Evolutionary conservation across 2,329 filamentous ascomycete species (phyloP).

Genomic region (Botrytis fragariae): DNA sequence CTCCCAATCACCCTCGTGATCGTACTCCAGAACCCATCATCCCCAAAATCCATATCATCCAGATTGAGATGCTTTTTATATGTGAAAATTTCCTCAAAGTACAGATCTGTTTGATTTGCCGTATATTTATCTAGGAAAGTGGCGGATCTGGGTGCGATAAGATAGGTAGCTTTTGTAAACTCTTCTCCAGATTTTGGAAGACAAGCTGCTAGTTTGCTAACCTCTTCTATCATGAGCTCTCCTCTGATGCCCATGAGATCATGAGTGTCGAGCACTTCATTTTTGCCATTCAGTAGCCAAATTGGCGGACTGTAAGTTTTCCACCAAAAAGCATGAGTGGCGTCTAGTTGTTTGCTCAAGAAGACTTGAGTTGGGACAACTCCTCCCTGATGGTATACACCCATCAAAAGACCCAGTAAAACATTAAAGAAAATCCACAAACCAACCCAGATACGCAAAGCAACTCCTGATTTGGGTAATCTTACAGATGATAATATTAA

Average conservation of each 20-base stretch:
- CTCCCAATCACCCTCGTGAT: constrained; percentile 64
- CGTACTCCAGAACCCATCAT: constrained; percentile 73
- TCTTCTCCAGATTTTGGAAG: constrained; percentile 57
- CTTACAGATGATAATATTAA: constrained; percentile 72
- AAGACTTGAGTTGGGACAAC: constrained; percentile 74
- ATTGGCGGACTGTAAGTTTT: constrained; percentile 81
- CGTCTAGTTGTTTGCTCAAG: constrained; percentile 63
- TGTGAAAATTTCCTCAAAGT: constrained; percentile 69
- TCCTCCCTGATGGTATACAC: constrained; percentile 78
- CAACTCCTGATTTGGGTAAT: constrained; percentile 55
- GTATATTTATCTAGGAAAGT: constrained; percentile 66
- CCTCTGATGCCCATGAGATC: constrained; percentile 73
- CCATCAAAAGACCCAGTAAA: constrained; percentile 68
- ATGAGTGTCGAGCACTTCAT: constrained; percentile 64
- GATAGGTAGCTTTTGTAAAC: constrained; percentile 58
- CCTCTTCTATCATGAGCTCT: constrained; percentile 55
- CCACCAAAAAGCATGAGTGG: constrained; percentile 72
- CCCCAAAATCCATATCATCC: constrained; percentile 76
- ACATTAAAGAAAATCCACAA: constrained; percentile 70
- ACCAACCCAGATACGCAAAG: constrained; percentile 54
- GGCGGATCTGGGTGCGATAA: constrained; percentile 72
- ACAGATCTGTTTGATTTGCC: constrained; percentile 45
- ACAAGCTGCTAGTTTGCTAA: constrained; percentile 61
- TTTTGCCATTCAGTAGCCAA: constrained; percentile 76
- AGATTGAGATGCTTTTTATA: constrained; percentile 68